Evolutionary conservation across 768 basidiomycete genomes (phyloP), one percentile per base, ranked within the genome.

Genomic region (Russula vinacea): DNA sequence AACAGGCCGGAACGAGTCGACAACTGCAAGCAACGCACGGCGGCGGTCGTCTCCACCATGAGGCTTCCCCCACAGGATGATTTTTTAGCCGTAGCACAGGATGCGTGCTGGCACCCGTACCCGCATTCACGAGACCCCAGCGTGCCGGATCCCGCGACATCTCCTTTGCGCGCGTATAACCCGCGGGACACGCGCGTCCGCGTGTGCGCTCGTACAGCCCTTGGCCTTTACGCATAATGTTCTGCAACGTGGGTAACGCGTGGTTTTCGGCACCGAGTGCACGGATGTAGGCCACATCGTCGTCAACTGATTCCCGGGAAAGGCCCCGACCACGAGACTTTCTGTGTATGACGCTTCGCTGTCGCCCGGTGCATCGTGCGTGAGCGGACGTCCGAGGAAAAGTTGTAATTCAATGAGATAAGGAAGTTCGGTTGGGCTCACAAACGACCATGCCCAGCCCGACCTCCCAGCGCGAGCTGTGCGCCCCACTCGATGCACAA

Each of bases 381-480:
- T 79, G 47, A 97, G 73, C 0, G 93, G 91, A 6, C 90, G 84
- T 5, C 86, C 89, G 40, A 98, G 82, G 76, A 98, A 97, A 42
- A 96, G 83, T 70, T 98, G 94, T 47, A 99, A 79, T 72, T 99
- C 97, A 66, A 95, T 79, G 29, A 98, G 81, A 76, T 90, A 91
- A 0, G 95, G 94, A 37, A 98, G 80, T 71, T 99, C 97, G 14
- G 81, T 71, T 71, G 88, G 83, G 4, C 91, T 90, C 59, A 97
- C 81, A 71, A 99, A 92, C 3, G 92, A 94, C 92, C 93, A 98
- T 2, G 96, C 96, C 89, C 93, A 94, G 37, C 97, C 97, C 71
- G 87, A 88, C 60, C 94, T 81, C 16, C 97, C 97, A 1, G 96
- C 96, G 71, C 97, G 84, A 7, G 97, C 97, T 5, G 97, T 98